Evolutionary conservation across 352 stramenopile genomes (phyloP).

Genomic region (Phytophthora palmivora): DNA sequence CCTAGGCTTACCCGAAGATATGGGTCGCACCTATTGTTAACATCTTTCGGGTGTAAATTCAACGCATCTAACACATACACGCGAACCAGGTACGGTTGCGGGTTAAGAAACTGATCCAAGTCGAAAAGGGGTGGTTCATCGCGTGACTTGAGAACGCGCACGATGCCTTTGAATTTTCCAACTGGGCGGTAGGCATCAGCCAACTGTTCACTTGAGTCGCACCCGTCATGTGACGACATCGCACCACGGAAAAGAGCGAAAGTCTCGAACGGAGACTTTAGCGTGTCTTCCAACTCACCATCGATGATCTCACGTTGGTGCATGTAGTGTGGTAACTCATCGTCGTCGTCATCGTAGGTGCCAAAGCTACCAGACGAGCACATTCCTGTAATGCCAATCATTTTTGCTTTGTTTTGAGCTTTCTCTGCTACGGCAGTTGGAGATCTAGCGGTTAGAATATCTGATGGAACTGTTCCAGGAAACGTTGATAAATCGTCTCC

Average conservation of each 20-base stretch:
- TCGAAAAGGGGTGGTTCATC: constrained; percentile 81
- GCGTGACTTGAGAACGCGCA: constrained; percentile 78
- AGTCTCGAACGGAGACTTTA: constrained; percentile 85
- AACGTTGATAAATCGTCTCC: constrained; percentile 66
- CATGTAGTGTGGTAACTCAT: constrained; percentile 77
- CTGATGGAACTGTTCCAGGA: constrained; percentile 48
- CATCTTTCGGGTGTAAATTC: constrained; percentile 84
- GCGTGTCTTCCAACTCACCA: constrained; percentile 67
- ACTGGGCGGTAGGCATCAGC: constrained; percentile 59
- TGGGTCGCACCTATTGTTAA: constrained; percentile 85
- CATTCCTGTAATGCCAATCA: constrained; percentile 5
- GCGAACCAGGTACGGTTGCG: constrained; percentile 82
- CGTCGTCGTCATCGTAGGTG: constrained; percentile 52
- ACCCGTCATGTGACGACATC: constrained; percentile 48
- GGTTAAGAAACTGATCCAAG: constrained; percentile 75
- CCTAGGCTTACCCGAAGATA: constrained; percentile 87
- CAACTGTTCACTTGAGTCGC: constrained; percentile 33
- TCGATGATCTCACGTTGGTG: constrained; percentile 59
- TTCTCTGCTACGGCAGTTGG: constrained; percentile 3
- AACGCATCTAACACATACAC: constrained; percentile 89
- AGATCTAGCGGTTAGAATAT: constrained; percentile 24
- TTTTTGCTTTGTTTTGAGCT: constrained; percentile 20
- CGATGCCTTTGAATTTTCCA: constrained; percentile 90
- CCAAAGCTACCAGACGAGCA: constrained; percentile 42
- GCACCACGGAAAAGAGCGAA: constrained; percentile 74